phyloP scores from a whole-genome alignment of 345 rosid genomes.

The Arabis alpina region DNA sequence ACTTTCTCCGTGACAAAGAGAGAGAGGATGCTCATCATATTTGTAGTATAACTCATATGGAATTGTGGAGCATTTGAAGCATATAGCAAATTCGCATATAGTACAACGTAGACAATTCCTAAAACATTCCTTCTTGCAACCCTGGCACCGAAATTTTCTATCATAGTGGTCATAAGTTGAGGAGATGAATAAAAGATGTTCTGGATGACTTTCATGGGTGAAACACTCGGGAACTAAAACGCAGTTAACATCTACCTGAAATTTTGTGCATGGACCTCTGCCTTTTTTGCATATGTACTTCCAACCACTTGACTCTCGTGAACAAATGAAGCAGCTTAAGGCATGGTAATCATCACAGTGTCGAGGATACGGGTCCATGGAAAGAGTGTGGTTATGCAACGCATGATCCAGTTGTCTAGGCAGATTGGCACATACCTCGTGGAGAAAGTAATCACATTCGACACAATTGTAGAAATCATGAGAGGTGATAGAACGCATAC shows the following conservation, averaged over 20 bases:
- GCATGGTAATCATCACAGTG: too few relatives aligned
- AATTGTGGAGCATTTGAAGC: background rate
- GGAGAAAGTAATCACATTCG: constrained; percentile 3
- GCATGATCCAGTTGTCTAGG: constrained; percentile 8
- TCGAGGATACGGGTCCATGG: background rate
- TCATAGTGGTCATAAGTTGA: too few relatives aligned
- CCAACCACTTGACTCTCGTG: background rate
- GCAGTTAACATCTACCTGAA: background rate
- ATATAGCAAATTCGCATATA: too few relatives aligned
- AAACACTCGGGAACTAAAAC: background rate
- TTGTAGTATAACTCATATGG: background rate
- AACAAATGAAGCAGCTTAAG: too few relatives aligned
- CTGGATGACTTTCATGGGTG: background rate
- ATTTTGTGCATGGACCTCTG: too few relatives aligned
- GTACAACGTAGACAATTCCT: too few relatives aligned
- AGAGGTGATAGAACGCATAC: background rate
- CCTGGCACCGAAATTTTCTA: background rate
- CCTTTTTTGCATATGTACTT: background rate
- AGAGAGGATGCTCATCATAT: background rate
- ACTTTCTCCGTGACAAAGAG: too few relatives aligned
- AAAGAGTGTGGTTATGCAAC: constrained; percentile 2
- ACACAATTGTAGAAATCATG: constrained; percentile 2
- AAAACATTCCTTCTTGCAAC: background rate
- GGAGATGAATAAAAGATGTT: background rate
- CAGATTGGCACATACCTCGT: constrained; percentile 16